Percentiles rank a stretch among this genome's conserved stretches.
These are phyloP conservation scores for Tremella fuciformis DNA, from an alignment of 768 basidiomycete genomes.

Conservation along the genomic window DNA sequence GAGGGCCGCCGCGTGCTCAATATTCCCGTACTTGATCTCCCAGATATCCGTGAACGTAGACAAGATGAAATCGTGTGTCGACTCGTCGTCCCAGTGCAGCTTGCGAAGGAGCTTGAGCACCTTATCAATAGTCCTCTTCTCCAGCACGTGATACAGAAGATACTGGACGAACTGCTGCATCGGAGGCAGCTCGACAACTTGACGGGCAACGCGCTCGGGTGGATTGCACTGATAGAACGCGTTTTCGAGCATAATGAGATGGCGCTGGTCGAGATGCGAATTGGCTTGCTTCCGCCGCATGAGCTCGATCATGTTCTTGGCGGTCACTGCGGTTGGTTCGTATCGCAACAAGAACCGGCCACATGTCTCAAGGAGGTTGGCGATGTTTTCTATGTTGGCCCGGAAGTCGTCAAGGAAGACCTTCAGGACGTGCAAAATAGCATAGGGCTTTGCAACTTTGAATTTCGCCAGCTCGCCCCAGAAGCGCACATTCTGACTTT, in stretches of 20 bases:
- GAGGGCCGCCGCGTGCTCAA: slow-evolving; percentile 85
- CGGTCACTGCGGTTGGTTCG: slow-evolving; percentile 81
- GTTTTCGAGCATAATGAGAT: slow-evolving; percentile 86
- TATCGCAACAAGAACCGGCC: slow-evolving; percentile 84
- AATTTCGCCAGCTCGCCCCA: slow-evolving; percentile 95
- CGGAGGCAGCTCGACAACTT: slow-evolving; percentile 77
- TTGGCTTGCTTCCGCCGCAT: slow-evolving; percentile 92
- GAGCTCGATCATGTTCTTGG: slow-evolving; percentile 84
- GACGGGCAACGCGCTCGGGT: slow-evolving; percentile 80
- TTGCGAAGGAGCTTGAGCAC: slow-evolving; percentile 89
- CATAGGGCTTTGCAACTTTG: slow-evolving; percentile 78
- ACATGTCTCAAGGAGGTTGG: slow-evolving; percentile 86
- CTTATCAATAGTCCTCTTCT: slow-evolving; percentile 92
- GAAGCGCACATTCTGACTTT: slow-evolving; percentile 74
- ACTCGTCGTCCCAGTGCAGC: slow-evolving; percentile 84
- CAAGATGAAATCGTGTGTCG: slow-evolving; percentile 66
- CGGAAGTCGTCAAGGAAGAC: slow-evolving; percentile 94
- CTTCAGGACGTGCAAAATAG: slow-evolving; percentile 94
- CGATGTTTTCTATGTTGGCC: slow-evolving; percentile 87
- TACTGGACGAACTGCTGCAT: slow-evolving; percentile 94
- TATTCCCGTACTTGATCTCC: slow-evolving; percentile 91
- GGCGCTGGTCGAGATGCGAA: slow-evolving; percentile 88
- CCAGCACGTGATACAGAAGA: slow-evolving; percentile 86
- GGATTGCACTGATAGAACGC: slow-evolving; percentile 99
- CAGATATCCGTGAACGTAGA: slow-evolving; percentile 96